A percentile compares a stretch with the other conserved stretches of the same genome.
Evolutionary conservation across 2,329 filamentous ascomycete species (phyloP).

Genomic region (Byssoonygena ceratinophila): DNA sequence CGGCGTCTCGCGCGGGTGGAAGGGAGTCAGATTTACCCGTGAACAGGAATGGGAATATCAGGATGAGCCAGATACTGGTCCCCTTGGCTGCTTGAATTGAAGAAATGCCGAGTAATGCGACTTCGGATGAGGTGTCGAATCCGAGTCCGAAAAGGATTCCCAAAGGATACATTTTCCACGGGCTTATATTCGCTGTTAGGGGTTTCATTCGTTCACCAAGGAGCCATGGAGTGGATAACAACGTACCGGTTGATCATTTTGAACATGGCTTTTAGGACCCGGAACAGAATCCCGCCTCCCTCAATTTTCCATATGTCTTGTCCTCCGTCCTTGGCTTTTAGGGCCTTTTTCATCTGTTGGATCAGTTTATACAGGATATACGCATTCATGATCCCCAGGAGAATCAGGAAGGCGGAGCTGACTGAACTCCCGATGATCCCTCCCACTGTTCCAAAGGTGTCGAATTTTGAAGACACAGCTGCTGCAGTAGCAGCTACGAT

Average conservation of each 20-base stretch:
- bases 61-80: conserved; percentile 84
- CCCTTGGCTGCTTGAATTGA: conserved; percentile 76
- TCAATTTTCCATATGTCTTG: conserved; percentile 56
- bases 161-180: conserved; percentile 92
- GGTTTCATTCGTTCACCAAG: neutral
- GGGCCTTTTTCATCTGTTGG: conserved; percentile 53
- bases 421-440: conserved; percentile 84
- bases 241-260: conserved; percentile 50
- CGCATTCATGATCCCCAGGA: conserved; percentile 71
- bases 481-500: conserved; percentile 86
- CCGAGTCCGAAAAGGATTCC: conserved; percentile 83
- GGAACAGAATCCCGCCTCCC: conserved; percentile 64
- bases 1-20: neutral
- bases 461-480: conserved; percentile 69
- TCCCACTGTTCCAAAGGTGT: conserved; percentile 66
- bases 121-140: conserved; percentile 91
- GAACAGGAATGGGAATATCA: conserved; percentile 84
- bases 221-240: neutral
- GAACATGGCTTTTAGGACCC: conserved; percentile 64
- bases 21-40: conserved; percentile 48
- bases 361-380: conserved; percentile 76
- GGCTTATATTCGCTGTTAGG: conserved; percentile 21
- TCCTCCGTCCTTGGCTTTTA: conserved; percentile 41
- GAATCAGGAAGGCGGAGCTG: conserved; percentile 68
- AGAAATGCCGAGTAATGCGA: conserved; percentile 81